phyloP scores from a whole-genome alignment of 2,329 filamentous ascomycete species.

The Fusarium keratoplasticum region DNA sequence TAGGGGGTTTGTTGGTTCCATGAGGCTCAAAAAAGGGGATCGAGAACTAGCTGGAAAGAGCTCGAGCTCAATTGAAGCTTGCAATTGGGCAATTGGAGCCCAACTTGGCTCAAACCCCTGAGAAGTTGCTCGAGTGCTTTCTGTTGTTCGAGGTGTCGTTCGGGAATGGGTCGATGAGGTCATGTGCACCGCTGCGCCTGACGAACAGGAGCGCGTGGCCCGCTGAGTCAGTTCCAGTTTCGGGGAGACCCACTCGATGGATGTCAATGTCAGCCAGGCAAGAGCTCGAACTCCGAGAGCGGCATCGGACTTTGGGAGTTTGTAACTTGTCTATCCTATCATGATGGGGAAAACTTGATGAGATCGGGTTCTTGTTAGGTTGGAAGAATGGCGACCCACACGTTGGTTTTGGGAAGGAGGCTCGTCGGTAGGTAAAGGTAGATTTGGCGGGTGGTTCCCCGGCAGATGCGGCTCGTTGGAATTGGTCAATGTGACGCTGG shows the following conservation, averaged over 20 bases:
- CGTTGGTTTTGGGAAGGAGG: background rate
- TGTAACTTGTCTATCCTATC: background rate
- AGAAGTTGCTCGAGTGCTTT: background rate
- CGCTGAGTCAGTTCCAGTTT: constrained; percentile 17
- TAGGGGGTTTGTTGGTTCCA: background rate
- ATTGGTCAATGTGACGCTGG: background rate
- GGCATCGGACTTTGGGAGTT: constrained; percentile 29
- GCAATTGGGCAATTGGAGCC: constrained; percentile 20
- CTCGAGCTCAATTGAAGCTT: constrained; percentile 5
- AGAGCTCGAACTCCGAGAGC: constrained; percentile 3
- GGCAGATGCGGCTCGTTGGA: constrained; percentile 4
- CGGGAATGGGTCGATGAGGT: constrained; percentile 28
- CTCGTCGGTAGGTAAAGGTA: background rate
- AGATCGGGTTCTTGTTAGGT: background rate
- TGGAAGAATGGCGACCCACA: background rate
- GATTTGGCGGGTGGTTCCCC: background rate
- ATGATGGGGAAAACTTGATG: background rate
- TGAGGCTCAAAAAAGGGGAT: background rate
- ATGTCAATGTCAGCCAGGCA: background rate
- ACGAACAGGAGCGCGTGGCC: background rate
- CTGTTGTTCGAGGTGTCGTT: background rate
- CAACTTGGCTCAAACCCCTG: background rate
- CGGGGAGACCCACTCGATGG: background rate
- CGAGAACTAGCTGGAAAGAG: background rate
- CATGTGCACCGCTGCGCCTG: constrained; percentile 17